Evolutionary conservation across 345 rosid genomes (phyloP), one percentile per base, ranked within the genome.

Genomic region (Aquilaria malaccensis): DNA sequence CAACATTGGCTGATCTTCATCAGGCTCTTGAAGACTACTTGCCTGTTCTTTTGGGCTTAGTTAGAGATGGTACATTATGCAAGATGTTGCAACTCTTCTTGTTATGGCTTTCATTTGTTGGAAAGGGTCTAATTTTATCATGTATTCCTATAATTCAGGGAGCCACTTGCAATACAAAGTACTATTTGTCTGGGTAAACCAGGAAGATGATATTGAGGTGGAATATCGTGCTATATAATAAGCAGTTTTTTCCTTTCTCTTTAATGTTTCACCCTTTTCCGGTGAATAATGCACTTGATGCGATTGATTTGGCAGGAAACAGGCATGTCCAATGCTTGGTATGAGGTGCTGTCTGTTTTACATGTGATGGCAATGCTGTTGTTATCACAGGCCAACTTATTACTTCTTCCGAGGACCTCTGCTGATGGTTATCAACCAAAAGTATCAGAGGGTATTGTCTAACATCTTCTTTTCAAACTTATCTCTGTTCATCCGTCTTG

Each of bases 1-100:
- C 99, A 37, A 88, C 97, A 41, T 81, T 88, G 72, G 85, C 85
- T 32, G 98, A 88, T 84, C 99, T 91, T 53, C 98, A 81, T 76
- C 96, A 85, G 79, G 98, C 96, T 76, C 96, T 95, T 52, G 87
- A 88, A 70, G 99, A 95, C 75, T 91, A 95, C 84, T 81, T 95
- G 76, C 96, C 98, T 72, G 88, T 88, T 68, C 83, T 94, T 61
- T 59, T 95, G 80, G 97, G 89, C 74, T 72, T 86, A 71, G 91
- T 85, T 59, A 86, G 84, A 79, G 99, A 95, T 57, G 96, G 95
- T 85, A 78, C 68, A 56, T 50, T 61, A 58, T 66, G 62, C 13
- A 11, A 56, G 64, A 56, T 69, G 22, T 11, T 63, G 2, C 37
- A 30, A 9, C 11, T 6, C 33, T 53, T 45, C 5, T 54, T 54